A percentile compares a stretch with the other conserved stretches of the same genome.
Conservation (phyloP, 306 rosid species). For the Potentilla sterilis region DNA sequence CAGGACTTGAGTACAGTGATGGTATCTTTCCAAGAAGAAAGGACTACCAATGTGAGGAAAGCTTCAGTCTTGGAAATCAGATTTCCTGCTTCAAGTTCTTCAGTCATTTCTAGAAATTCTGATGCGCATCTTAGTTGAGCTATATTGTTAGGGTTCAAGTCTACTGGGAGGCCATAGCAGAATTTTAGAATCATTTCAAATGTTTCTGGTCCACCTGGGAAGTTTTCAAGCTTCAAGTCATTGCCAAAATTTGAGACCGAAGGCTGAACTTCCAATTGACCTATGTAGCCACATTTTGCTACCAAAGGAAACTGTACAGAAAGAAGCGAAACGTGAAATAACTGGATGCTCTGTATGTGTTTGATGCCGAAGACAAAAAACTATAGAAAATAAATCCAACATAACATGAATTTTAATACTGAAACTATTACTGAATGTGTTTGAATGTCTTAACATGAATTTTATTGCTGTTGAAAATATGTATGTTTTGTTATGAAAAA, state of each 20-base stretch:
- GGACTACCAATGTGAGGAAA: slow-evolving; percentile 87
- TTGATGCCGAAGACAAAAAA: not conserved
- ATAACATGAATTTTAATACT: not conserved
- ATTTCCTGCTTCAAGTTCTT: slow-evolving; percentile 80
- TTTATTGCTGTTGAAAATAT: not conserved
- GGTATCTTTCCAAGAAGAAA: slow-evolving; percentile 88
- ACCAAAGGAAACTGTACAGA: slow-evolving; percentile 70
- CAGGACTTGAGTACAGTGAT: slow-evolving; percentile 72
- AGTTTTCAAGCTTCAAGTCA: slow-evolving; percentile 66
- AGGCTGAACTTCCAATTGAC: slow-evolving; percentile 52
- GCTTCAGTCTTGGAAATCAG: slow-evolving; percentile 81
- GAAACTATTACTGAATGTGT: no score
- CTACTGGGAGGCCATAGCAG: slow-evolving; percentile 85
- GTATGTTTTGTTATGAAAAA: not conserved
- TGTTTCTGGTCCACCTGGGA: slow-evolving; percentile 81
- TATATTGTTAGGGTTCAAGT: slow-evolving; percentile 61
- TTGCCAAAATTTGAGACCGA: slow-evolving; percentile 44
- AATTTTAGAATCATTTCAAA: slow-evolving; percentile 68
- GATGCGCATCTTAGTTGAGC: slow-evolving; percentile 91
- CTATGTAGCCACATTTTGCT: slow-evolving; percentile 85
- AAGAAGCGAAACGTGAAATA: slow-evolving; percentile 17
- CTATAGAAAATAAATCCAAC: not conserved
- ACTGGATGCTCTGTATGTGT: slow-evolving; percentile 2
- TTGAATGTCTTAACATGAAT: no score
- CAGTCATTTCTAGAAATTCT: slow-evolving; percentile 89